phyloP scores from a whole-genome alignment of 345 rosid genomes.

The Rhodamnia argentea region DNA sequence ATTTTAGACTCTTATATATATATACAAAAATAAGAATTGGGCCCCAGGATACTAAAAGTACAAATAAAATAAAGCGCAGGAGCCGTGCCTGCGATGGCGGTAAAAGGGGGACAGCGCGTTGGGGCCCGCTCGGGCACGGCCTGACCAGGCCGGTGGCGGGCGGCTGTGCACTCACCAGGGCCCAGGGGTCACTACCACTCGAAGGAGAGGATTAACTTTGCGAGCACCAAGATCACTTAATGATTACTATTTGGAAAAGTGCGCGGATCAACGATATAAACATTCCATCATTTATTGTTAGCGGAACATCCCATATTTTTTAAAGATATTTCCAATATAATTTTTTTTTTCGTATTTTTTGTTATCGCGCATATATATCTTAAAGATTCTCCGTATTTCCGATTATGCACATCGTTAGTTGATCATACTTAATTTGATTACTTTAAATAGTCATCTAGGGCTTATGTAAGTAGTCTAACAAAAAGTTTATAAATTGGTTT shows the following conservation, averaged over 20 bases:
- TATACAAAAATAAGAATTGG: background rate
- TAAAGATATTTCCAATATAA: background rate
- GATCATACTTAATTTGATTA: background rate
- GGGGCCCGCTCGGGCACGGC: background rate
- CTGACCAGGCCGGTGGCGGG: background rate
- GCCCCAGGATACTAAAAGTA: background rate
- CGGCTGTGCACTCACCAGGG: background rate
- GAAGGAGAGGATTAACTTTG: background rate
- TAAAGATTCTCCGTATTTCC: background rate
- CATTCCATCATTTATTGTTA: background rate
- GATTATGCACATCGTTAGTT: background rate
- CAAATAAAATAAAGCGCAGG: background rate
- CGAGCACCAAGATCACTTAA: background rate
- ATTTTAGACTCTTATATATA: background rate
- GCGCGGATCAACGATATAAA: background rate
- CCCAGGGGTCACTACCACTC: fast-evolving
- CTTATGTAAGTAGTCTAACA: too few species aligned
- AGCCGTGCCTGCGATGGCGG: background rate
- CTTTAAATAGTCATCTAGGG: background rate
- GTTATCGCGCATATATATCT: too few species aligned
- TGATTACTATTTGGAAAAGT: background rate
- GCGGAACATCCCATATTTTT: background rate
- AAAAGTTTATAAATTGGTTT: background rate
- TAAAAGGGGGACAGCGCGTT: background rate
- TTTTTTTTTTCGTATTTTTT: fast-evolving